These are phyloP conservation scores for Naegleria gruberi DNA, from an alignment of 208 protist species.

Conservation along the genomic window DNA sequence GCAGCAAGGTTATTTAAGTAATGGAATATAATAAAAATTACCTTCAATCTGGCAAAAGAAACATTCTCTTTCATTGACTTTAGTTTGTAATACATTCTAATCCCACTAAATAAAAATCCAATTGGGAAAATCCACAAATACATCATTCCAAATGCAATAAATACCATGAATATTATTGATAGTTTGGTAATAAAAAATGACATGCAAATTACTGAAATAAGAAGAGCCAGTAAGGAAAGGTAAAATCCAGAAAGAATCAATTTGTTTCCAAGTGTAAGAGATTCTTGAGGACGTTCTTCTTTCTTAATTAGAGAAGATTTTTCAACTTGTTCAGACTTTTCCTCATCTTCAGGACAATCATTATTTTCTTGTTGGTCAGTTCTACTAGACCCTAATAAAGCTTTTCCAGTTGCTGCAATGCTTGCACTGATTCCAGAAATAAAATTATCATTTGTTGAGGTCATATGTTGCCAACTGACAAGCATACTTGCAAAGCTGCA, in stretches of 20 bases:
- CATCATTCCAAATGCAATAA: background rate
- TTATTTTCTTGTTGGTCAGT: background rate
- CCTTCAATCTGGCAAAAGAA: background rate
- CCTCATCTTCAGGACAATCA: background rate
- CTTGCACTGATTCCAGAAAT: background rate
- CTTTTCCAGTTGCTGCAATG: background rate
- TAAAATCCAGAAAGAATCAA: background rate
- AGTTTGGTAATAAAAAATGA: background rate
- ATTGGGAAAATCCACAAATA: slow-evolving; percentile 5
- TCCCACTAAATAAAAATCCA: background rate
- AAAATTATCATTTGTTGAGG: background rate
- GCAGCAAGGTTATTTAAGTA: background rate
- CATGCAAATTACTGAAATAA: background rate
- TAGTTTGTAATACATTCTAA: background rate
- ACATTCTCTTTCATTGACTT: background rate
- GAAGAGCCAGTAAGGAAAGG: background rate
- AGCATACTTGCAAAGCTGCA: background rate
- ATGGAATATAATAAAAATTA: background rate
- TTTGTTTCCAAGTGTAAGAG: background rate
- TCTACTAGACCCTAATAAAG: background rate
- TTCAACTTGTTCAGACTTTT: background rate
- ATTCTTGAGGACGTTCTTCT: background rate
- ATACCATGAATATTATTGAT: background rate
- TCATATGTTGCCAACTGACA: background rate
- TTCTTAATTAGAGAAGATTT: background rate